Base-by-base conservation (phyloP, 2,329 filamentous ascomycete genomes). In the Alternaria metachromatica region DNA sequence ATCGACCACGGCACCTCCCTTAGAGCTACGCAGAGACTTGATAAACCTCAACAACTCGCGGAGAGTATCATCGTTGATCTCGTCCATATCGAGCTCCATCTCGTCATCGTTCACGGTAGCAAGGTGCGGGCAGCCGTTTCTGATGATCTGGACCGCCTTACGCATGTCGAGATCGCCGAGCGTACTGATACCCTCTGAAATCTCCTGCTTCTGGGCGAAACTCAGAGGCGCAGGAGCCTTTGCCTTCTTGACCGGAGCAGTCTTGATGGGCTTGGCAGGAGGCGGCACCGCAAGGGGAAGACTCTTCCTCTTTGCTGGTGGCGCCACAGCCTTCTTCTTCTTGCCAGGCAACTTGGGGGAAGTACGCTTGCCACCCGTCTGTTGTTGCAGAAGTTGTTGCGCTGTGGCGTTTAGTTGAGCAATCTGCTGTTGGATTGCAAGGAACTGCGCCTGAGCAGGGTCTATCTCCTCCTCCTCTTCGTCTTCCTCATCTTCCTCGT, bases 121-220 rank as follows among this genome's bases (percentile, higher is more conserved):
- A 50, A 96, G 85, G 85, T 91, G 84, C 82, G 92, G 83, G 84
- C 92, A 80, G 70, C 97, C 95, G 68, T 88, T 89, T 78, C 96
- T 93, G 76, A 99, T 98, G 66, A 98, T 94, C 63, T 91, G 89
- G 30, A 97, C 92, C 0, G 95, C 93, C 70, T 89, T 88, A 54
- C 90, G 87, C 75, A 97, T 91, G 69, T 93, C 89, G n/a, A 86
- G 84, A 54, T 91, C 90, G 18, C 94, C 90, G 61, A 98, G 88
- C 66, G 90, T 90, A 72, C 90, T 92, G 67, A 97, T 96, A 13
- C 92, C 92, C 62, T 91, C 90, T 2, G 93, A 95, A 62, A 99
- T 96, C 69, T 94, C 88, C 62, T 96, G 93, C 84, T 98, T 98
- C 81, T 99, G 94, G 4, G 90, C 86, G 63, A 90, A 88, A 8